Conservation (phyloP, 2,329 filamentous ascomycete genomes). For the Paraconiothyrium brasiliense region DNA sequence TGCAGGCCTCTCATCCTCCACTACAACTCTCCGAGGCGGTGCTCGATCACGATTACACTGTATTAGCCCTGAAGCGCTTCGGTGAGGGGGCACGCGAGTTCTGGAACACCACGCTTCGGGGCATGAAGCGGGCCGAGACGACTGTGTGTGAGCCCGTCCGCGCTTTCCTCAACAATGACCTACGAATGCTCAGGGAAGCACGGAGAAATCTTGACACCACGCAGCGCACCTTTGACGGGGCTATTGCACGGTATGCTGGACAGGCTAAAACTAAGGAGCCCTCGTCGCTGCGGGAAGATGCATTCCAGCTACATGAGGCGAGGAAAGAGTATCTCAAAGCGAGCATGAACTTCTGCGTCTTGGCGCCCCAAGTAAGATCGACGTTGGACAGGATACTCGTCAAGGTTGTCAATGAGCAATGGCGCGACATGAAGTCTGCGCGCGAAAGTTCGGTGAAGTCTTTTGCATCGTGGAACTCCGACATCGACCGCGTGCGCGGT, state of each 20-base stretch:
- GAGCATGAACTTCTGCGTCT: slow-evolving; percentile 90
- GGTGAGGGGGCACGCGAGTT: slow-evolving; percentile 88
- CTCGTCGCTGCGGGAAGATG: slow-evolving; percentile 89
- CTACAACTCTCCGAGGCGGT: slow-evolving; percentile 80
- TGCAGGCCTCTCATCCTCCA: slow-evolving; percentile 79
- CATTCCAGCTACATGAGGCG: slow-evolving; percentile 93
- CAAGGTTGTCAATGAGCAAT: slow-evolving; percentile 83
- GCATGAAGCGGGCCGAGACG: slow-evolving; percentile 79
- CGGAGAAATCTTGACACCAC: slow-evolving; percentile 78
- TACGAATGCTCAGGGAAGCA: slow-evolving; percentile 86
- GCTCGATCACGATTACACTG: slow-evolving; percentile 93
- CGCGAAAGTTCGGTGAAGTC: slow-evolving; percentile 70
- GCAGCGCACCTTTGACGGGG: slow-evolving; percentile 85
- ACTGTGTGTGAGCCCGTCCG: slow-evolving; percentile 84
- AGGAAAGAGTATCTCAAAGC: slow-evolving; percentile 90
- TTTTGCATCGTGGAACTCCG: slow-evolving; percentile 74
- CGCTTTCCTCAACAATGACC: slow-evolving; percentile 78
- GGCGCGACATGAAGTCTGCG: slow-evolving; percentile 81
- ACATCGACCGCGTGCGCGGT: slow-evolving; percentile 90
- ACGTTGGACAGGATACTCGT: slow-evolving; percentile 88
- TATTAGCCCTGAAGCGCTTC: slow-evolving; percentile 84
- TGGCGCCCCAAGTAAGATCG: slow-evolving; percentile 84
- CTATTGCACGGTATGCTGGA: slow-evolving; percentile 80
- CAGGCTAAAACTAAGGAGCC: slow-evolving; percentile 95
- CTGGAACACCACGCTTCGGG: slow-evolving; percentile 79